Conservation (phyloP, 2,329 filamentous ascomycete genomes). For the Monosporascus sp. region DNA sequence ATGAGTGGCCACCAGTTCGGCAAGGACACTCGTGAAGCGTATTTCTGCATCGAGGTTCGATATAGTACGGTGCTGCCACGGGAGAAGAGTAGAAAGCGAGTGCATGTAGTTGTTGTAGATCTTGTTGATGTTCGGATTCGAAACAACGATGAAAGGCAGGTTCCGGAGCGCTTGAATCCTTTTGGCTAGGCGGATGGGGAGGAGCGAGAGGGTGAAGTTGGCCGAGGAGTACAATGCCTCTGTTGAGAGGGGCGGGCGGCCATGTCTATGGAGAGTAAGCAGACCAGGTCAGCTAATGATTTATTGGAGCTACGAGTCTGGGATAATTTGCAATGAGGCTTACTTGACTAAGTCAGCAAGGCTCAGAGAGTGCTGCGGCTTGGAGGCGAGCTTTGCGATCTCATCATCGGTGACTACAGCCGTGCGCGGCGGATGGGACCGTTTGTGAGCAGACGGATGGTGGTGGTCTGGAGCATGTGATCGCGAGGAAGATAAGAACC, state of each 20-base stretch:
- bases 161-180: slow-evolving; percentile 90
- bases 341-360: slow-evolving; percentile 86
- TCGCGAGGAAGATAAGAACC: slow-evolving; percentile 14
- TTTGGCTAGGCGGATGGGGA: slow-evolving; percentile 87
- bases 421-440: slow-evolving; percentile 38
- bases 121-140: slow-evolving; percentile 89
- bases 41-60: slow-evolving; percentile 80
- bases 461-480: slow-evolving; percentile 17
- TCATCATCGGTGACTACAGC: slow-evolving; percentile 64
- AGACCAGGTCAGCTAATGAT: background rate
- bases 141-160: slow-evolving; percentile 94
- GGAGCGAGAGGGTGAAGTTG: slow-evolving; percentile 89
- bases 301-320: background rate
- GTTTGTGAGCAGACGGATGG: slow-evolving; percentile 16
- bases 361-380: slow-evolving; percentile 74
- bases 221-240: slow-evolving; percentile 80
- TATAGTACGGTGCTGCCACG: slow-evolving; percentile 67
- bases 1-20: slow-evolving; percentile 92
- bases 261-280: slow-evolving; percentile 43
- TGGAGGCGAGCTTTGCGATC: slow-evolving; percentile 70
- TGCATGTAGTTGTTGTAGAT: slow-evolving; percentile 97
- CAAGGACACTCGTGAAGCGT: slow-evolving; percentile 84
- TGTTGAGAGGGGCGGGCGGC: slow-evolving; percentile 76
- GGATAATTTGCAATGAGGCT: slow-evolving; percentile 14
- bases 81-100: slow-evolving; percentile 82